Base-by-base conservation (phyloP, 2,329 filamentous ascomycete species). In the Fusarium buxicola region DNA sequence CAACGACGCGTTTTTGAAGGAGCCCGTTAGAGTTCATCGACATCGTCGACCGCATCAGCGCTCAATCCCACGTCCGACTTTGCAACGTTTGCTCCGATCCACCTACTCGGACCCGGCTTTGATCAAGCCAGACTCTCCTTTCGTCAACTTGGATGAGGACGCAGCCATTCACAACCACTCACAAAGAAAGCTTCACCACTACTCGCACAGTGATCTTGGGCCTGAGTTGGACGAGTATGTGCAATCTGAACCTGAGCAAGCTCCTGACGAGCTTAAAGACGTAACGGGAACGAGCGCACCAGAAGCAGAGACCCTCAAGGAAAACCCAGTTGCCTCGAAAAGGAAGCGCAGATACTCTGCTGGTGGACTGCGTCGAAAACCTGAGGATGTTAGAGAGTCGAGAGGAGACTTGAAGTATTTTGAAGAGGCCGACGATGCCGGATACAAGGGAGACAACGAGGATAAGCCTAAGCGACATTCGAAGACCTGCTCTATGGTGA, bases 381-480 rank as follows among this genome's bases (percentile, higher is more conserved):
- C 92, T 21, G 81, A 85, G 53, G 91, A 92, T 62, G 89, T 96
- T 7, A 84, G 84, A 15, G 85, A 89, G 11, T 82, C 86, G 9
- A 83, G 90, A 48, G 90, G 92, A n/a, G 85, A 91, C 62, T 82
- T 97, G n/a, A 89, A 96, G 74, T 97, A 94, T 68, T 94, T 91
- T 69, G 93, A 96, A 71, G 92, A 96, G 68, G 92, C 94, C 25
- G 92, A 94, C 18, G 94, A 96, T 71, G 88, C 88, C 36, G 91
- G 87, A 2, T 93, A 94, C 75, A 87, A 88, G 65, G 90, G 89
- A 60, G 89, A 92, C 65, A 62, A 63, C 36, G 67, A 72, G 28
- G 65, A 65, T 18, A 56, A 56, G n/a, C 39, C 56, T 7, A 59
- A 52, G 10, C 55, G 50, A 30, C 53, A 56, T 35, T 54, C 50